Base-by-base conservation (phyloP, 2,329 filamentous ascomycete species). In the Bipolaris gigantea region DNA sequence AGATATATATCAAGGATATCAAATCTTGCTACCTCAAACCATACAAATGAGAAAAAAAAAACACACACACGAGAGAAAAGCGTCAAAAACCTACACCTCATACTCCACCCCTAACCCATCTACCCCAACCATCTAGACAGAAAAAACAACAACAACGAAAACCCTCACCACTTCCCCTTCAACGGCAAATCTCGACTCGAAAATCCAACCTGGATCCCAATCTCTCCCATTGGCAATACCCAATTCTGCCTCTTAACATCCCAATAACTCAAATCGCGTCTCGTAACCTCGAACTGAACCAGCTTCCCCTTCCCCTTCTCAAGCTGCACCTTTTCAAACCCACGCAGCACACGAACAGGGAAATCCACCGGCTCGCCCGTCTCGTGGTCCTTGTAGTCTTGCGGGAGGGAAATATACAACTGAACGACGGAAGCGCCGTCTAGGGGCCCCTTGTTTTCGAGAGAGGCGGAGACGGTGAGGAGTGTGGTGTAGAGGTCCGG, bases 371-470 rank as follows among this genome's bases (percentile, higher is more conserved):
- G 39, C 50, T 80, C 76, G 7, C 74, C 71, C 11, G 77, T 77
- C 48, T 74, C 73, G 0, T 66, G 60, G 46, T 79, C 76, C n/a
- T 61, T 66, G 50, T 77, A 76, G 48, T 70, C 57, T 7, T 75
- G 57, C 0, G 84, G 80, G 36, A 78, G 79, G 7, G 73, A 76
- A 27, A 85, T 59, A 61, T 87, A 87, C 3, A 85, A 66, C 56
- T 87, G 84, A 2, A 84, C 81, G 2, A 86, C 83, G 15, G 79
- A 75, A 13, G 79, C 76, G 32, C 83, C 84, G 3, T 74, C 69
- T 0, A 79, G 64, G 0, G 76, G 74, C n/a, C 88, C 88, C 0
- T 79, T 84, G 70, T 91, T 91, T 41, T 77, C 80, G 3, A 91
- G 72, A 0, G 76, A 78, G 3, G 86, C 74, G 0, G 75, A 76